phyloP scores from a whole-genome alignment of 129 eudicot species.

The Rutidosis leptorrhynchoides region DNA sequence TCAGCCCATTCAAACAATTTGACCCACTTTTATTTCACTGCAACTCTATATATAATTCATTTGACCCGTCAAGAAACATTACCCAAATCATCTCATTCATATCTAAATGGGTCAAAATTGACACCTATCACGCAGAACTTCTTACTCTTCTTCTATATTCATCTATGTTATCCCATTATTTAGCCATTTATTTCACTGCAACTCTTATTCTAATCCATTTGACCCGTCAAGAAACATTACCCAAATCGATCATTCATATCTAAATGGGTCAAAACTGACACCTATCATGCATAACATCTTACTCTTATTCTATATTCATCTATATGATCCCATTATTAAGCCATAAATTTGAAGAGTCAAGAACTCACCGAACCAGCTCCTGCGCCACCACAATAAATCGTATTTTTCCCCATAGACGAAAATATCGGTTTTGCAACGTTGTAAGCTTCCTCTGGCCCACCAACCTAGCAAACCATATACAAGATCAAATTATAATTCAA shows the following conservation, averaged over 20 bases:
- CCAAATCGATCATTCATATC: background rate
- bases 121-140: no score
- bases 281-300: no score
- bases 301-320: no score
- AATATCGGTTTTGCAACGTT: slow-evolving; percentile 60
- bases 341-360: slow-evolving; percentile 1
- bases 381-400: slow-evolving; percentile 83
- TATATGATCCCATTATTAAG: background rate
- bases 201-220: background rate
- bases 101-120: background rate
- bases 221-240: no score
- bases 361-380: slow-evolving; percentile 92
- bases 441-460: slow-evolving; percentile 87
- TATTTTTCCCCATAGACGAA: slow-evolving; percentile 77
- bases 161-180: background rate
- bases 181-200: background rate
- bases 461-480: slow-evolving; percentile 59
- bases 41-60: background rate
- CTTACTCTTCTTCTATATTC: no score
- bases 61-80: no score
- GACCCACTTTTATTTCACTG: no score
- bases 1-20: no score
- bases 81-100: background rate
- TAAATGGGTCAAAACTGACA: background rate
- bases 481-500: no score